Conservation (phyloP, 2,329 filamentous ascomycete genomes). For the Microdochium nivale region DNA sequence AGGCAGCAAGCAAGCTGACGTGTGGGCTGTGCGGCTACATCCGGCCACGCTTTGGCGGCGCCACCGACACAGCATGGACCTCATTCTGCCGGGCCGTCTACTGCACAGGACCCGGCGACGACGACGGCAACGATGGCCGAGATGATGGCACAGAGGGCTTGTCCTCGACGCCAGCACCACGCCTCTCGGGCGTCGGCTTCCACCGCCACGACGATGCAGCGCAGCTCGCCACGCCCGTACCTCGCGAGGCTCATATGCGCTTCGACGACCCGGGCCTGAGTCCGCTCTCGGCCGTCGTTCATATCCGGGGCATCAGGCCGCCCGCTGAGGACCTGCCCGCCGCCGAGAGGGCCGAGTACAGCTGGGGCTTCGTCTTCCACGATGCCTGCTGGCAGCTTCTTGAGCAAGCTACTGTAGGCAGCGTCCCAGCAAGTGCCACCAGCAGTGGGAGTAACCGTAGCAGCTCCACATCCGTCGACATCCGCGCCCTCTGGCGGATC, state of each 20-base stretch:
- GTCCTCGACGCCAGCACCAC: conserved; percentile 2
- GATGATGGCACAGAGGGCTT: neutral
- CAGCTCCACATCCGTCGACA: conserved; percentile 8
- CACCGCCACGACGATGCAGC: conserved; percentile 3
- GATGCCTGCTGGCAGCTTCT: conserved; percentile 16
- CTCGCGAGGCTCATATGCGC: conserved; percentile 12
- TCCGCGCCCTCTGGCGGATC: conserved; percentile 14
- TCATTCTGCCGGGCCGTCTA: conserved; percentile 14
- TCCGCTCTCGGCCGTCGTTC: conserved; percentile 5
- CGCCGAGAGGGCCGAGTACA: conserved; percentile 6
- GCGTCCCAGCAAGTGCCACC: neutral
- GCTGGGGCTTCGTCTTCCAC: conserved; percentile 17
- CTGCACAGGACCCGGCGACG: conserved; percentile 6
- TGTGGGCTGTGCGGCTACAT: conserved; percentile 14
- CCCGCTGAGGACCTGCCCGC: conserved; percentile 6
- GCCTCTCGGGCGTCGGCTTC: conserved; percentile 13
- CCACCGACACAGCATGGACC: conserved; percentile 7
- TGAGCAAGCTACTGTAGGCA: conserved; percentile 12
- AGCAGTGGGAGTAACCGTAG: neutral
- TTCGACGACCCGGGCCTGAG: conserved; percentile 9
- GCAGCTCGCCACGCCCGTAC: conserved; percentile 9
- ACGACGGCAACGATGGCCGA: neutral
- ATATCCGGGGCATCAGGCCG: conserved; percentile 9
- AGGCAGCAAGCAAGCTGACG: conserved; percentile 1
- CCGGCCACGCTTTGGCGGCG: conserved; percentile 5